Evolutionary conservation across 2,329 filamentous ascomycete genomes (phyloP), one percentile per base, ranked within the genome.

Genomic region (Pseudocercospora musae): DNA sequence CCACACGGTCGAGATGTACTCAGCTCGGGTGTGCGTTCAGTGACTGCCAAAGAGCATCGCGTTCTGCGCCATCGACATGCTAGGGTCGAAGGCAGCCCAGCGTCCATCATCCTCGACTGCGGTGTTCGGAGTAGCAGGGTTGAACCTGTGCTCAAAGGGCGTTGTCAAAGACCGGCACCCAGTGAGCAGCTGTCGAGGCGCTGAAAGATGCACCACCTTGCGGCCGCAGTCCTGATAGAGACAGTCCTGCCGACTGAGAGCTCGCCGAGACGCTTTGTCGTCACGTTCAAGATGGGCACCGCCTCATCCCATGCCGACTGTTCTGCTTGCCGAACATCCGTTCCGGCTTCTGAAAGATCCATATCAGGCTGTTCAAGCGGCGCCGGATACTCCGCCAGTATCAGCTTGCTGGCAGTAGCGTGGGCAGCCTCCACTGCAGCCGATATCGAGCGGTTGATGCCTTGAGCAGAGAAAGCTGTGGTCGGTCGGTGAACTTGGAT

Each of bases 391-490:
- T 82, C 80, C 3, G 75, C 77, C 29, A 82, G 58, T n/a, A 78
- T 58, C 11, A 82, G 74, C 53, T 70, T 70, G n/a, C 72, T 75
- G 3, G 65, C 66, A 0, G 72, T 66, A 20, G 64, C 69, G 59
- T 74, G 60, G 0, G 87, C 87, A 1, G 84, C 81, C 62, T 91
- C 89, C 8, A 90, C 82, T 1, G 90, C 75, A 0, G 80, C 77
- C 1, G 89, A 82, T n/a, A 86, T 80, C 1, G 87, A 87, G 61
- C 82, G 81, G 20, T 84, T 82, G 11, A 93, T 74, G 0, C 89
- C 90, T 75, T 92, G 90, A 0, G 87, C 89, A 56, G 88, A 92
- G 84, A 89, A 92, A 63, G 90, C 88, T 65, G 86, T 86, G 0
- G 88, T 89, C 58, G 85, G 81, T 23, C 84, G 82, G 73, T 93